Percentiles rank a stretch among this genome's conserved stretches.
Evolutionary conservation across 306 rosid genomes (phyloP).

Genomic region (Vigna unguiculata): DNA sequence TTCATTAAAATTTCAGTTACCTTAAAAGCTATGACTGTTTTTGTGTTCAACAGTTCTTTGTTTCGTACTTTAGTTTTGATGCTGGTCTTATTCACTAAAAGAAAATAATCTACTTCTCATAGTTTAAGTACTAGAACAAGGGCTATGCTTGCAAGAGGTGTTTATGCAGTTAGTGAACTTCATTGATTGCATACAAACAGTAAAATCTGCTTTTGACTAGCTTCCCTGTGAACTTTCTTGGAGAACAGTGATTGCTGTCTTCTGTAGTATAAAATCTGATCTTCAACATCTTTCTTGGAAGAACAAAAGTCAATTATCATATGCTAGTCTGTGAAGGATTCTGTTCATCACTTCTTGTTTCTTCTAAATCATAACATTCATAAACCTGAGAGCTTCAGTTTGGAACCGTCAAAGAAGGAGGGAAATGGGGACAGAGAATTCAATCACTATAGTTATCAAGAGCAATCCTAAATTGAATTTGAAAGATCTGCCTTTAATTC

Average conservation of each 20-base stretch:
- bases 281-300: slow-evolving; percentile 6
- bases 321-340: slow-evolving; percentile 1
- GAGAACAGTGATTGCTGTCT: slow-evolving; percentile 13
- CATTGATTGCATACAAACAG: slow-evolving; percentile 17
- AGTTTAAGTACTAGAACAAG: background rate
- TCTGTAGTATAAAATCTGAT: slow-evolving; percentile 17
- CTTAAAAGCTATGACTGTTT: background rate
- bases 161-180: slow-evolving; percentile 21
- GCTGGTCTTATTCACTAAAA: slow-evolving; percentile 3
- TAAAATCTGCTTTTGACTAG: slow-evolving; percentile 10
- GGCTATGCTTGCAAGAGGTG: background rate
- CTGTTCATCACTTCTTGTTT: slow-evolving; percentile 8
- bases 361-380: slow-evolving; percentile 22
- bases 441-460: slow-evolving; percentile 1
- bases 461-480: slow-evolving; percentile 21
- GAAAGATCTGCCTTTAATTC: slow-evolving; percentile 40
- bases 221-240: background rate
- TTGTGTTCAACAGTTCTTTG: background rate
- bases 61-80: slow-evolving; percentile 3
- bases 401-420: slow-evolving; percentile 14
- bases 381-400: slow-evolving; percentile 25
- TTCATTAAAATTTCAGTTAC: no score
- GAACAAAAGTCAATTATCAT: slow-evolving; percentile 12
- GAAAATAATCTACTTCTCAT: background rate
- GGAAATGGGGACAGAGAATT: slow-evolving; percentile 7